Conservation (phyloP, 2,329 filamentous ascomycete genomes). For the Penicillium frequentans region DNA sequence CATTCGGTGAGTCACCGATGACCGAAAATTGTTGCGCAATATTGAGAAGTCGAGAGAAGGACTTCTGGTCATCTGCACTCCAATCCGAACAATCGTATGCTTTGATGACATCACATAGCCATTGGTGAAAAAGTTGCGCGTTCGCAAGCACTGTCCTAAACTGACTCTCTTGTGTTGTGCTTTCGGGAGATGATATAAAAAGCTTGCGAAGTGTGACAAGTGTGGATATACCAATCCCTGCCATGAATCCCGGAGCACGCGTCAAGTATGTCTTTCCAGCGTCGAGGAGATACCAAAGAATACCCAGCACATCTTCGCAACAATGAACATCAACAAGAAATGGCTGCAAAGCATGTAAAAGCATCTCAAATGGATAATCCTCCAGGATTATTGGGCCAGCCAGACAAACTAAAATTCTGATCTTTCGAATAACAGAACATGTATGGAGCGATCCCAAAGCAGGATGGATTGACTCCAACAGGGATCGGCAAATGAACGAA, state of each 20-base stretch:
- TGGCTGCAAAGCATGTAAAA: conserved; percentile 74
- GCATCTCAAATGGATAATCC: conserved; percentile 86
- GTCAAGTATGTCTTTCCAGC: conserved; percentile 66
- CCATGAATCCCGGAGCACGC: conserved; percentile 70
- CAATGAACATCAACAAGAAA: conserved; percentile 83
- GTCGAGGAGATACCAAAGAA: conserved; percentile 79
- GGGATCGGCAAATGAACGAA: conserved; percentile 69
- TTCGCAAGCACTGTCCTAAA: conserved; percentile 74
- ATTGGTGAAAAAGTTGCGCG: conserved; percentile 72
- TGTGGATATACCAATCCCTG: conserved; percentile 76
- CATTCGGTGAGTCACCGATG: conserved; percentile 67
- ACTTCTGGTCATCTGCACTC: conserved; percentile 50
- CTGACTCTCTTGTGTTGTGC: conserved; percentile 81
- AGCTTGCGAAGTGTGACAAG: conserved; percentile 77
- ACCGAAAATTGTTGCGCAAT: conserved; percentile 67
- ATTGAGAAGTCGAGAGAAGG: conserved; percentile 67
- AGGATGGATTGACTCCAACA: conserved; percentile 78
- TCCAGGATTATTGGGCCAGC: conserved; percentile 70
- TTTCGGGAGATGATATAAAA: conserved; percentile 70
- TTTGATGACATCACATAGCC: conserved; percentile 71
- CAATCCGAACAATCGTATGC: conserved; percentile 58
- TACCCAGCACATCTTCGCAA: conserved; percentile 83
- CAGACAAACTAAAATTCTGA: conserved; percentile 77
- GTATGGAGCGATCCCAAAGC: conserved; percentile 84
- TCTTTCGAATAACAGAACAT: conserved; percentile 81